Base-by-base conservation (phyloP, 495 filamentous ascomycete species). In the Xylaria venustula region DNA sequence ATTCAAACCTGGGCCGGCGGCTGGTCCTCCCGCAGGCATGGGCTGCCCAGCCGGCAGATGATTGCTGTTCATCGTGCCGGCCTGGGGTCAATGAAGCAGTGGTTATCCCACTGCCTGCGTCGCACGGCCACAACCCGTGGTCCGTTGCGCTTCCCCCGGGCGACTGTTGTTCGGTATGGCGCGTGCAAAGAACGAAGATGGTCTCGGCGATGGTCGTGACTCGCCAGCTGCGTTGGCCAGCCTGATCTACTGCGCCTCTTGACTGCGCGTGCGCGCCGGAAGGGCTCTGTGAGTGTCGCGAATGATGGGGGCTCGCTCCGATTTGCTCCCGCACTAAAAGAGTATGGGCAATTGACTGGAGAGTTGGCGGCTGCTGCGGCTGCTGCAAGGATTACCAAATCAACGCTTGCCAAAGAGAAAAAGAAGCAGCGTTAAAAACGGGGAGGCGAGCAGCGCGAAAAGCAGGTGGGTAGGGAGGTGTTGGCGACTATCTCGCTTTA, bases 11-110 rank as follows among this genome's bases (percentile, higher is more conserved):
- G 50, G 61, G 3, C 66, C 71, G 7, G 69, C 53, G 40, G 58
- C 66, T 54, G 40, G 61, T 59, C 63, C 60, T 32, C 60, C 62
- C 4, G 64, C 76, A 59, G 76, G 80, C 76, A 80, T 77, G 65
- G 73, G 73, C 74, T 83, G 81, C 81, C 82, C 82, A 80, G 82
- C 82, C 81, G 82, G 81, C 82, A 83, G 82, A 85, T 85, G 82
- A 77, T 74, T 79, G 72, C 73, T 75, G 73, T 83, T 84, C 82
- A 85, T 84, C 82, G 73, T 84, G 78, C 81, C 81, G 81, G 82
- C 81, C 66, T 81, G 80, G 79, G 78, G 69, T 55, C 68, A 41
- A 67, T 63, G 61, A 60, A 70, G 73, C 79, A 77, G 78, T 73
- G 77, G 77, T 70, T 78, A 57, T 57, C 74, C 76, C 79, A 79